These are phyloP conservation scores for Hypericum perforatum DNA, from an alignment of 345 rosid species.

Conservation along the genomic window DNA sequence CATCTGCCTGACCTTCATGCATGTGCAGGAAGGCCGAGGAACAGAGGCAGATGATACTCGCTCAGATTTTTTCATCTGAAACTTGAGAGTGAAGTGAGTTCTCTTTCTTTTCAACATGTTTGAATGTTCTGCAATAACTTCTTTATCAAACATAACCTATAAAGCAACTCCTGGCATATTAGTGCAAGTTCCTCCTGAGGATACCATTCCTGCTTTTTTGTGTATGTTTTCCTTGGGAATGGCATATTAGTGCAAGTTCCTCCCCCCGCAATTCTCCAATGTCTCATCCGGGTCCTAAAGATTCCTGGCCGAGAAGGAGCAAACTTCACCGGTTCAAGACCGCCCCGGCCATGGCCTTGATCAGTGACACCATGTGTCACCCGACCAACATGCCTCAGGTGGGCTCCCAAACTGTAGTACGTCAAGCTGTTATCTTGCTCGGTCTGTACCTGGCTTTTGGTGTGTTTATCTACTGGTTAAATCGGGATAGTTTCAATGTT, in stretches of 20 bases:
- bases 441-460: constrained; percentile 48
- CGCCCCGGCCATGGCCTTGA: constrained; percentile 74
- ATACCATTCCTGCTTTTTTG: too few relatives aligned
- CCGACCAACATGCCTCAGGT: constrained; percentile 25
- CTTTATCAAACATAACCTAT: too few relatives aligned
- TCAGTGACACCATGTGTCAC: constrained; percentile 32
- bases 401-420: constrained; percentile 35
- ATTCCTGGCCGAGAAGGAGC: too few relatives aligned
- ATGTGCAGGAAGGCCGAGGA: constrained; percentile 82
- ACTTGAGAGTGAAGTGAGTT: constrained; percentile 83
- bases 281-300: too few relatives aligned
- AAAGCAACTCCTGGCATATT: too few relatives aligned
- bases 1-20: too few relatives aligned
- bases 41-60: constrained; percentile 85
- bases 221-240: too few relatives aligned
- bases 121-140: too few relatives aligned
- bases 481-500: constrained; percentile 50
- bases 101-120: too few relatives aligned
- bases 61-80: constrained; percentile 75
- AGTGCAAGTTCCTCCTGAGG: too few relatives aligned
- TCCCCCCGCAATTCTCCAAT: too few relatives aligned
- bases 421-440: constrained; percentile 49
- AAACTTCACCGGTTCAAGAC: constrained; percentile 57
- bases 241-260: too few relatives aligned
- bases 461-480: constrained; percentile 46